Evolutionary conservation across 768 basidiomycete genomes (phyloP).

Genomic region (Collybia sp.): DNA sequence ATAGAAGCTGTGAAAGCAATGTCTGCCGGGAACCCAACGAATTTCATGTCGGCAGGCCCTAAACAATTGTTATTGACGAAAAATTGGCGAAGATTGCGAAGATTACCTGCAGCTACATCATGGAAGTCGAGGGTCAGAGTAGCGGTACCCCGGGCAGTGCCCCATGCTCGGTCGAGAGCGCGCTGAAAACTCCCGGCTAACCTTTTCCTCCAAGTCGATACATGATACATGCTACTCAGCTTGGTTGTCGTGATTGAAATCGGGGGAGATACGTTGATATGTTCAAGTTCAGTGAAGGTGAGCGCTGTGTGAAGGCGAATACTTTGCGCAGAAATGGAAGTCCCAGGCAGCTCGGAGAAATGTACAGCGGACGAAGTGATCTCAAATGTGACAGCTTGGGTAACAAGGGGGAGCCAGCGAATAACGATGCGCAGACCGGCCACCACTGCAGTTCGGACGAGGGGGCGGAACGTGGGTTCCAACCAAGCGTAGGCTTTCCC

Average conservation of each 20-base stretch:
- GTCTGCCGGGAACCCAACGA: constrained; percentile 42
- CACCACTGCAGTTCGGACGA: constrained; percentile 52
- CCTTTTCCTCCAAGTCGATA: constrained; percentile 63
- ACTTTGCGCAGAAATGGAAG: constrained; percentile 44
- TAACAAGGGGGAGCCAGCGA: constrained; percentile 61
- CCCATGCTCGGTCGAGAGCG: constrained; percentile 67
- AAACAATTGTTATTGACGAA: constrained; percentile 2
- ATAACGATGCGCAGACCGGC: constrained; percentile 54
- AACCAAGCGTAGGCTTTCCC: constrained; percentile 38
- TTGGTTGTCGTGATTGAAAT: constrained; percentile 15
- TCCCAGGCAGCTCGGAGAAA: constrained; percentile 46
- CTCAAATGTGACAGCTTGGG: constrained; percentile 65
- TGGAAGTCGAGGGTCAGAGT: constrained; percentile 45
- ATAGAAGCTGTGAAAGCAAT: constrained; percentile 43
- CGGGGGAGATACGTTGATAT: constrained; percentile 15
- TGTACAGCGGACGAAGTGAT: constrained; percentile 50
- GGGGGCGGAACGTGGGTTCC: constrained; percentile 60
- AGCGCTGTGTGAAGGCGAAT: constrained; percentile 51
- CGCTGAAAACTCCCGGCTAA: constrained; percentile 56
- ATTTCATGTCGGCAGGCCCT: constrained; percentile 20
- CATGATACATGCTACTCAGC: constrained; percentile 32
- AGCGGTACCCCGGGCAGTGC: constrained; percentile 53
- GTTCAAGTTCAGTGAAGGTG: constrained; percentile 47
- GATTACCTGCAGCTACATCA: constrained; percentile 36
- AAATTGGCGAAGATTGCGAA: constrained; percentile 29